Percentiles rank a stretch among this genome's conserved stretches.
Evolutionary conservation across 2,329 filamentous ascomycete species (phyloP).

Genomic region (Xylariaceae sp.): DNA sequence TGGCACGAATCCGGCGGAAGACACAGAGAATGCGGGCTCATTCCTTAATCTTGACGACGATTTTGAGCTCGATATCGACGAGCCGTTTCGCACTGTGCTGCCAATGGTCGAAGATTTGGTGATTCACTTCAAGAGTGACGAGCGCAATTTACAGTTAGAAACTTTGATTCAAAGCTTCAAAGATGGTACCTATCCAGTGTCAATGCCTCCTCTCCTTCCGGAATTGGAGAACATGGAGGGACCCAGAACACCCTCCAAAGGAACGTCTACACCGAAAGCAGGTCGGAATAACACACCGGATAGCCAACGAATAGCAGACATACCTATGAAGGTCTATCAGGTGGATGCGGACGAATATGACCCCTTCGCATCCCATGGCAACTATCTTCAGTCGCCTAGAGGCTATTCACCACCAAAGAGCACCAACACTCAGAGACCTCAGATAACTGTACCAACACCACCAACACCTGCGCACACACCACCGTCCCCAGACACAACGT

Average conservation of each 20-base stretch:
- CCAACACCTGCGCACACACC: conserved; percentile 44
- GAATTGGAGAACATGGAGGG: conserved; percentile 9
- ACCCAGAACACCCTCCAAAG: conserved; percentile 4
- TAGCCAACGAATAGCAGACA: conserved; percentile 7
- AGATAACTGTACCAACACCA: conserved; percentile 26
- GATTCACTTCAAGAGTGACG: conserved; percentile 48
- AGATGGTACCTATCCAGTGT: conserved; percentile 33
- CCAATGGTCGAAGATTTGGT: conserved; percentile 54
- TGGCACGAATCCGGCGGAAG: conserved; percentile 29
- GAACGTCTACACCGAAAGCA: conserved; percentile 2
- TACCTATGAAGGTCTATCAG: conserved; percentile 13
- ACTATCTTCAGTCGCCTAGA: conserved; percentile 13
- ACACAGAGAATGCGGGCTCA: conserved; percentile 21
- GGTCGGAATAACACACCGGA: conserved; percentile 5
- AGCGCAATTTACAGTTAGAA: conserved; percentile 40
- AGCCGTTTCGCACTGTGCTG: conserved; percentile 42
- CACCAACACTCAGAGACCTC: conserved; percentile 4
- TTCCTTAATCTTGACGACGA: conserved; percentile 12
- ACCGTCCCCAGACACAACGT: conserved; percentile 26
- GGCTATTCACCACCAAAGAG: conserved; percentile 7
- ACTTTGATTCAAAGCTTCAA: conserved; percentile 45
- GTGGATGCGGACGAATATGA: conserved; percentile 42
- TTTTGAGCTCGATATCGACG: conserved; percentile 15
- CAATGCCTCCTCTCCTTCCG: conserved; percentile 15
- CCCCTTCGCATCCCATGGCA: conserved; percentile 37